phyloP scores from a whole-genome alignment of 768 basidiomycete genomes.

The Filobasidium floriforme region DNA sequence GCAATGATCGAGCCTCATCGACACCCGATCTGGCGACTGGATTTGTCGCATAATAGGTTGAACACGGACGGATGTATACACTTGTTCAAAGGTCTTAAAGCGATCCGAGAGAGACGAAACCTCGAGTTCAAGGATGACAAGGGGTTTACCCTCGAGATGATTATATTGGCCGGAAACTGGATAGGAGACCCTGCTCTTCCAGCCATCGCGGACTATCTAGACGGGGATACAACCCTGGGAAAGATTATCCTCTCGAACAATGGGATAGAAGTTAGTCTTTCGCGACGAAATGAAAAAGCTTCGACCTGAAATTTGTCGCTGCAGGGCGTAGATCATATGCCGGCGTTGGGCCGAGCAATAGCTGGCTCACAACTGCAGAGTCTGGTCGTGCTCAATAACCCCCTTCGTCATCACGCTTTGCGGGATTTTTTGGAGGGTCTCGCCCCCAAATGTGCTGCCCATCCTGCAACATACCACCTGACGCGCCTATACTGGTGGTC shows the following conservation, averaged over 20 bases:
- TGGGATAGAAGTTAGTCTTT: not conserved
- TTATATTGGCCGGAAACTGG: not conserved
- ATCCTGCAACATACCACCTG: not conserved
- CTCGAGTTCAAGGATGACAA: not conserved
- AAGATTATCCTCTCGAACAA: not conserved
- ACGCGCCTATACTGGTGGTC: not conserved
- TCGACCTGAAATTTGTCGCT: not conserved
- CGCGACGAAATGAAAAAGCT: not conserved
- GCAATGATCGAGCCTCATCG: not conserved
- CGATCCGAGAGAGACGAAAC: not conserved
- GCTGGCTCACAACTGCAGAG: not conserved
- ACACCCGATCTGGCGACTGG: not conserved
- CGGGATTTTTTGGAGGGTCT: not conserved
- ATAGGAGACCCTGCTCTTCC: not conserved
- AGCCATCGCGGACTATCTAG: not conserved
- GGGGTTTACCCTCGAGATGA: not conserved
- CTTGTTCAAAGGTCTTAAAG: not conserved
- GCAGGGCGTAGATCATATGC: not conserved
- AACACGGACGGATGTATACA: not conserved
- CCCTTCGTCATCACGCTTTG: not conserved
- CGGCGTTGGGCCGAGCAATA: not conserved
- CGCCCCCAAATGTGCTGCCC: not conserved
- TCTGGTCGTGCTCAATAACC: not conserved
- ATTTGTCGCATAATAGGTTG: not conserved
- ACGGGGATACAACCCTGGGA: not conserved